phyloP scores from a whole-genome alignment of 208 protist species.

The Crithidia bombi region DNA sequence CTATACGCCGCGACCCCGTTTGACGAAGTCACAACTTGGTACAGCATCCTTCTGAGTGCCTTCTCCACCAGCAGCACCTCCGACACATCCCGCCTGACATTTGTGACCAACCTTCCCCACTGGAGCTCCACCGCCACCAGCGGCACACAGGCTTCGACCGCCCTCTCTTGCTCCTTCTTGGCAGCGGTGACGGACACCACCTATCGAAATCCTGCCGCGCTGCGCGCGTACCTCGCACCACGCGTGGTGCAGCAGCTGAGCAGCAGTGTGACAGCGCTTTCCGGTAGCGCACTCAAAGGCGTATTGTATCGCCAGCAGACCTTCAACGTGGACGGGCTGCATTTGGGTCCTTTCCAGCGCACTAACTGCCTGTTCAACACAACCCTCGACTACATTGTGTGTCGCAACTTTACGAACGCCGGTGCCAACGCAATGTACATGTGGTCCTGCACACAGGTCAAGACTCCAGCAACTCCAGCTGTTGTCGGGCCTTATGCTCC shows the following conservation, averaged over 20 bases:
- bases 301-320: slow-evolving; percentile 7
- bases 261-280: neutral
- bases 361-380: slow-evolving; percentile 3
- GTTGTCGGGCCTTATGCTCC: slow-evolving; percentile 11
- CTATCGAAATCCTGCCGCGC: slow-evolving; percentile 9
- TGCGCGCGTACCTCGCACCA: slow-evolving; percentile 25
- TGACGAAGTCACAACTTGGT: slow-evolving; percentile 22
- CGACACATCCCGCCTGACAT: neutral
- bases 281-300: neutral
- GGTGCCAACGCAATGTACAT: slow-evolving; percentile 9
- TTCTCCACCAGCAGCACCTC: neutral
- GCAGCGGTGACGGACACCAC: neutral
- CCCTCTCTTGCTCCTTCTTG: neutral
- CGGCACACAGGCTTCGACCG: neutral
- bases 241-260: slow-evolving; percentile 24
- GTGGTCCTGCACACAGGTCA: slow-evolving; percentile 8
- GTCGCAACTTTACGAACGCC: slow-evolving; percentile 10
- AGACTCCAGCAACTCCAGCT: neutral
- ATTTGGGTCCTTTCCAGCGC: slow-evolving; percentile 19
- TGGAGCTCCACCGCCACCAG: neutral
- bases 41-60: neutral
- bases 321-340: slow-evolving; percentile 16
- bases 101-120: slow-evolving; percentile 27
- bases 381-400: neutral
- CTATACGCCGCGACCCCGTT: slow-evolving; percentile 4